phyloP scores from a whole-genome alignment of 441 rosid species.

The Pelargonium citronellum region DNA sequence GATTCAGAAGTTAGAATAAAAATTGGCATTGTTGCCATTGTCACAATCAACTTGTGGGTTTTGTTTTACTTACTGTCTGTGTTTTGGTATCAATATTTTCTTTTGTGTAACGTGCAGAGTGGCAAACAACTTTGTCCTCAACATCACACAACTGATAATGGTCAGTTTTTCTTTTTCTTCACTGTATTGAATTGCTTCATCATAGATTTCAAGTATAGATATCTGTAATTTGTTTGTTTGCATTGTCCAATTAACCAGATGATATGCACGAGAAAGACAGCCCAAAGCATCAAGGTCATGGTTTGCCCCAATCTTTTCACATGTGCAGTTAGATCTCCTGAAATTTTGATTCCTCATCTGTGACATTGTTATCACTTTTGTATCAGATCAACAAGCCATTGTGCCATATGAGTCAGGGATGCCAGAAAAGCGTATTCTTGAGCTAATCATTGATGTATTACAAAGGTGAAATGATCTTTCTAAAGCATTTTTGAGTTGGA shows the following conservation, averaged over 20 bases:
- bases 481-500: conserved; percentile 8
- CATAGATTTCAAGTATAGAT: conserved; percentile 5
- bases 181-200: conserved; percentile 1
- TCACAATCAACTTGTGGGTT: too few relatives aligned
- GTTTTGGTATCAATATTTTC: not conserved
- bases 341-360: not conserved
- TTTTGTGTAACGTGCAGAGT: conserved; percentile 20
- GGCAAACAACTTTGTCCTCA: conserved; percentile 18
- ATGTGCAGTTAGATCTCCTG: conserved; percentile 9
- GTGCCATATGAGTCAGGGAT: conserved; percentile 18
- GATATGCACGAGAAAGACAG: conserved; percentile 15
- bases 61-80: not conserved
- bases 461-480: conserved; percentile 38
- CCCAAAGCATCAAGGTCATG: conserved; percentile 18
- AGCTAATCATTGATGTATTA: conserved; percentile 39
- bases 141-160: conserved; percentile 21
- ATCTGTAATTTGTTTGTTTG: conserved; percentile 5
- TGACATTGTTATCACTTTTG: conserved; percentile 19
- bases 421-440: conserved; percentile 41
- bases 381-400: conserved; percentile 29
- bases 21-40: too few relatives aligned
- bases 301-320: conserved; percentile 19
- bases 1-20: too few relatives aligned
- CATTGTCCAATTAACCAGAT: conserved; percentile 23
- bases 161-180: conserved; percentile 24